Percentiles rank a stretch among this genome's conserved stretches.
Evolutionary conservation across 2,329 filamentous ascomycete genomes (phyloP).

Genomic region (Aspergillus pseudotamarii): DNA sequence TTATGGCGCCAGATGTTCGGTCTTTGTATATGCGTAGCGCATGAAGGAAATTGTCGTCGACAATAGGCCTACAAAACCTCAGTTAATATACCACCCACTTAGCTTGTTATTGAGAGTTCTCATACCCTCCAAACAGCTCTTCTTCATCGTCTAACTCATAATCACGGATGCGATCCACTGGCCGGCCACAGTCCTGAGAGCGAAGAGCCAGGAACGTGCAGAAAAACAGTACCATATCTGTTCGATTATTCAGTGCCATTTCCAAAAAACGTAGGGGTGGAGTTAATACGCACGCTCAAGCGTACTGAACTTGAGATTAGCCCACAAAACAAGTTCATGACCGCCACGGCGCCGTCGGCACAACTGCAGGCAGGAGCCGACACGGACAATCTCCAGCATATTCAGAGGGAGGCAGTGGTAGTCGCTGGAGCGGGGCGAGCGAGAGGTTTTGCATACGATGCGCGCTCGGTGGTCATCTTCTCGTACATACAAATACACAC

Average conservation of each 20-base stretch:
- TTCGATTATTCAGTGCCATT: conserved; percentile 2
- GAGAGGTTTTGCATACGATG: conserved; percentile 55
- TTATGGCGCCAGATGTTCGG: conserved; percentile 52
- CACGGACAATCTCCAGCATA: conserved; percentile 42
- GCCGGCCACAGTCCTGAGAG: conserved; percentile 53
- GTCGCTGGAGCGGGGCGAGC: conserved; percentile 42
- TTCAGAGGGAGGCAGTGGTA: conserved; percentile 56
- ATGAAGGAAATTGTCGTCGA: conserved; percentile 56
- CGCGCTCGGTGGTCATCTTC: conserved; percentile 55
- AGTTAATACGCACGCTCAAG: conserved; percentile 52
- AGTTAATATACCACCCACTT: neutral
- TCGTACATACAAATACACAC: conserved; percentile 55
- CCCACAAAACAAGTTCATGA: conserved; percentile 53
- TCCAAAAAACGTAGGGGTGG: neutral
- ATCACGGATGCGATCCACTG: conserved; percentile 48
- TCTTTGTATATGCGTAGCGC: conserved; percentile 60
- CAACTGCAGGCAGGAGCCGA: conserved; percentile 43
- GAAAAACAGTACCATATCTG: conserved; percentile 61
- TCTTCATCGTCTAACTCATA: conserved; percentile 53
- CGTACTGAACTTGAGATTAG: conserved; percentile 56
- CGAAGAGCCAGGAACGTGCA: conserved; percentile 61
- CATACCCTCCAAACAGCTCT: conserved; percentile 55
- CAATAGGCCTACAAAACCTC: conserved; percentile 49
- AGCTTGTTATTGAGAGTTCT: neutral
- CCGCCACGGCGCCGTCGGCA: conserved; percentile 40